Conservation (phyloP, 2,329 filamentous ascomycete species). For the Onygenales sp. region DNA sequence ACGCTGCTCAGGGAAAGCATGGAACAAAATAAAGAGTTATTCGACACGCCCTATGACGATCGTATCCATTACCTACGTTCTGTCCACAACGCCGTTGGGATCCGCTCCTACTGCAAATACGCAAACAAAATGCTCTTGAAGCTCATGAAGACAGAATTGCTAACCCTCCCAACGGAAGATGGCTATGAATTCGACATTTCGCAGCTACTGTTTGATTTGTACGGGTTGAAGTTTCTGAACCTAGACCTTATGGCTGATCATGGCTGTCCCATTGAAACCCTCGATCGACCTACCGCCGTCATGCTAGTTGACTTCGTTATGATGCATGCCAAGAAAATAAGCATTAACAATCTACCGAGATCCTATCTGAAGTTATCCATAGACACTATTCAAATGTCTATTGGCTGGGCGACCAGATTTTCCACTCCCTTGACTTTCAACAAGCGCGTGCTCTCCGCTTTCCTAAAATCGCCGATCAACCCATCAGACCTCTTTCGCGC, state of each 20-base stretch:
- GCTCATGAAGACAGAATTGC: conserved; percentile 75
- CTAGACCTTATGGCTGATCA: conserved; percentile 67
- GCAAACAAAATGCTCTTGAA: conserved; percentile 84
- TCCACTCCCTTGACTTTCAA: conserved; percentile 80
- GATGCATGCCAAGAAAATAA: conserved; percentile 68
- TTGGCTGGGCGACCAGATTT: conserved; percentile 64
- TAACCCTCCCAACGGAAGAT: conserved; percentile 64
- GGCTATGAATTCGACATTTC: conserved; percentile 81
- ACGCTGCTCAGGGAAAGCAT: conserved; percentile 67
- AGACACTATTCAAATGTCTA: conserved; percentile 82
- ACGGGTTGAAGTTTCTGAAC: conserved; percentile 67
- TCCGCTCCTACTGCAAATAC: conserved; percentile 74
- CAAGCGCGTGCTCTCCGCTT: conserved; percentile 68
- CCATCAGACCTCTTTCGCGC: conserved; percentile 70
- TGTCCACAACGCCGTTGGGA: conserved; percentile 73
- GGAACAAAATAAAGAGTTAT: conserved; percentile 53
- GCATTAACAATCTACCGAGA: conserved; percentile 83
- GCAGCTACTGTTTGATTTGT: conserved; percentile 74
- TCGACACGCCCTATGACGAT: conserved; percentile 59
- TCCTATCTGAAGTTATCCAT: conserved; percentile 84
- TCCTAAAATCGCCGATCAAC: conserved; percentile 74
- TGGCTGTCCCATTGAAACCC: conserved; percentile 62
- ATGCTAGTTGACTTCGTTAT: conserved; percentile 78
- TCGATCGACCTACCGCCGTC: conserved; percentile 72
- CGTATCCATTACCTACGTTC: conserved; percentile 69